Evolutionary conservation across 148 eudicot genomes (phyloP).

Genomic region (Camellia japonica): DNA sequence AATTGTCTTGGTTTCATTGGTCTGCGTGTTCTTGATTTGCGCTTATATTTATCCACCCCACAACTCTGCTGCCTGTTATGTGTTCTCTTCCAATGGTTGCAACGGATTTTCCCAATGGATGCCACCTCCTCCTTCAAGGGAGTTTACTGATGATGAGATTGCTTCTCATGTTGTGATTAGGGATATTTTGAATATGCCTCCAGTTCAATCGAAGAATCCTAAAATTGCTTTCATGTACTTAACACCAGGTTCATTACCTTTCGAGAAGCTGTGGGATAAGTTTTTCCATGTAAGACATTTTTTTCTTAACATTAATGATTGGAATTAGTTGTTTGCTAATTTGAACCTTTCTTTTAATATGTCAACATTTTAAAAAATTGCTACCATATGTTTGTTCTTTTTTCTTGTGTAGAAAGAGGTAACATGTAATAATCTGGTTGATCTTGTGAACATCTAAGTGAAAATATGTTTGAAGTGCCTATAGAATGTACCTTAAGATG

Average conservation of each 20-base stretch:
- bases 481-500: neutral
- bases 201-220: conserved; percentile 37
- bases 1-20: conserved; percentile 53
- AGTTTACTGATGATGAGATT: conserved; percentile 58
- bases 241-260: conserved; percentile 62
- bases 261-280: conserved; percentile 71
- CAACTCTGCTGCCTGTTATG: conserved; percentile 53
- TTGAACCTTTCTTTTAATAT: neutral
- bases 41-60: conserved; percentile 64
- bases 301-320: neutral
- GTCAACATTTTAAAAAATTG: neutral
- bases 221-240: conserved; percentile 78
- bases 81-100: conserved; percentile 64
- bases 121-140: conserved; percentile 49
- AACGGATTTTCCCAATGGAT: conserved; percentile 50
- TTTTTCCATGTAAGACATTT: conserved; percentile 56
- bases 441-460: neutral
- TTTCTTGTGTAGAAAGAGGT: neutral
- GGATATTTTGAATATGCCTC: conserved; percentile 50
- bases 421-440: neutral
- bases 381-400: neutral
- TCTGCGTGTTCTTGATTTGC: conserved; percentile 49
- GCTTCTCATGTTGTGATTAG: conserved; percentile 51
- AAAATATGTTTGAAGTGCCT: neutral
- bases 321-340: neutral